Percentiles rank a stretch among this genome's conserved stretches.
phyloP scores from a whole-genome alignment of 1,284 basidiomycete species.

The Cutaneotrichosporon cutaneum region DNA sequence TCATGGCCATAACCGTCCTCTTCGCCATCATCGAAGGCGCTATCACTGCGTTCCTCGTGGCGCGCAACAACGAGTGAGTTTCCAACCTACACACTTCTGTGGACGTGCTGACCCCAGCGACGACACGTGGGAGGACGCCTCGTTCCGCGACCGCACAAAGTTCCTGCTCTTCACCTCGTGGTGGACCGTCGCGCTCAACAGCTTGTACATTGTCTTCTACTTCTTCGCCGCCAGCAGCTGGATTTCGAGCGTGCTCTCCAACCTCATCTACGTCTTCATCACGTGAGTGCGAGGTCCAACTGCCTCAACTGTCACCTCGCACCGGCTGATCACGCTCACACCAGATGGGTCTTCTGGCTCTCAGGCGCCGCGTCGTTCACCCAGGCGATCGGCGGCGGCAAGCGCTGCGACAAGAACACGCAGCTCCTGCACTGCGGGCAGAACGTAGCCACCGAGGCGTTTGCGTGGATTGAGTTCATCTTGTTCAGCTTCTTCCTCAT shows the following conservation, averaged over 20 bases:
- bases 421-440: conserved; percentile 42
- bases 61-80: conserved; percentile 4
- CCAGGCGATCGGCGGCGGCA: conserved; percentile 44
- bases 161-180: conserved; percentile 52
- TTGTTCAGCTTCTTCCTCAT: conserved; percentile 42
- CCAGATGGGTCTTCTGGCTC: conserved; percentile 54
- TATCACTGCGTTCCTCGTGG: conserved; percentile 41
- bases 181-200: conserved; percentile 53
- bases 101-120: conserved; percentile 10
- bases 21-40: conserved; percentile 49
- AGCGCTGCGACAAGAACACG: conserved; percentile 32
- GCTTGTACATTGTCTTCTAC: conserved; percentile 48
- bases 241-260: conserved; percentile 39
- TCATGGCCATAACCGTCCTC: conserved; percentile 44
- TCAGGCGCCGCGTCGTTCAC: conserved; percentile 47
- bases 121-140: conserved; percentile 39
- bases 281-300: too few relatives aligned
- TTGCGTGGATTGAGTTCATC: conserved; percentile 54
- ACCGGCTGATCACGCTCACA: background rate
- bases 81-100: too few relatives aligned
- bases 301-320: too few relatives aligned
- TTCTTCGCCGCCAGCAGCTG: conserved; percentile 36
- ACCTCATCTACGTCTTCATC: conserved; percentile 45
- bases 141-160: conserved; percentile 46
- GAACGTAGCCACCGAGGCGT: conserved; percentile 49